A percentile compares a stretch with the other conserved stretches of the same genome.
These are phyloP conservation scores for Thalassiosira livingstoniorum DNA, from an alignment of 352 stramenopile species.

Conservation along the genomic window DNA sequence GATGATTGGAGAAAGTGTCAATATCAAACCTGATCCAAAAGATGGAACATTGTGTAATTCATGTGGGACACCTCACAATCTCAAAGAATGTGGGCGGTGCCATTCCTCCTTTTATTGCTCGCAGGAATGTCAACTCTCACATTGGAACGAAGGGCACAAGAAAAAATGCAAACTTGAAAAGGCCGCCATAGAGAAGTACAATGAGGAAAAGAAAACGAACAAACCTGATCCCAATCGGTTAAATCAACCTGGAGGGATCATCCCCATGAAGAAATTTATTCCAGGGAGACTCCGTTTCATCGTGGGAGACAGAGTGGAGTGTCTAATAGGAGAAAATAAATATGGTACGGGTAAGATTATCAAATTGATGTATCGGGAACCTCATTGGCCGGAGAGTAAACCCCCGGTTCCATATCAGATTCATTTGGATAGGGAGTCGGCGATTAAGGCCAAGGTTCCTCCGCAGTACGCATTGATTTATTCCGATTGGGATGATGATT, in stretches of 20 bases:
- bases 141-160: slow-evolving; percentile 55
- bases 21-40: slow-evolving; percentile 45
- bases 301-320: slow-evolving; percentile 41
- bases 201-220: slow-evolving; percentile 22
- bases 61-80: slow-evolving; percentile 38
- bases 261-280: slow-evolving; percentile 18
- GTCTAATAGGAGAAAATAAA: slow-evolving; percentile 27
- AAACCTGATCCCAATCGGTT: slow-evolving; percentile 43
- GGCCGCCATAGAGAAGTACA: slow-evolving; percentile 29
- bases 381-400: slow-evolving; percentile 13
- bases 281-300: slow-evolving; percentile 38
- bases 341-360: slow-evolving; percentile 45
- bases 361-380: slow-evolving; percentile 26
- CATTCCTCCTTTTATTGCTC: slow-evolving; percentile 60
- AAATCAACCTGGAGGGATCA: slow-evolving; percentile 7
- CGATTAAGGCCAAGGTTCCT: slow-evolving; percentile 16
- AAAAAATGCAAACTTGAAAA: slow-evolving; percentile 60
- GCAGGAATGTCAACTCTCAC: slow-evolving; percentile 46
- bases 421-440: slow-evolving; percentile 46
- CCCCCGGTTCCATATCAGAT: slow-evolving; percentile 43
- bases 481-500: slow-evolving; percentile 38
- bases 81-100: slow-evolving; percentile 56
- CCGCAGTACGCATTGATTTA: slow-evolving; percentile 40
- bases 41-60: slow-evolving; percentile 36
- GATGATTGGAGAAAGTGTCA: slow-evolving; percentile 27